These are phyloP conservation scores for Imleria badia DNA, from an alignment of 768 basidiomycete species.

Conservation along the genomic window DNA sequence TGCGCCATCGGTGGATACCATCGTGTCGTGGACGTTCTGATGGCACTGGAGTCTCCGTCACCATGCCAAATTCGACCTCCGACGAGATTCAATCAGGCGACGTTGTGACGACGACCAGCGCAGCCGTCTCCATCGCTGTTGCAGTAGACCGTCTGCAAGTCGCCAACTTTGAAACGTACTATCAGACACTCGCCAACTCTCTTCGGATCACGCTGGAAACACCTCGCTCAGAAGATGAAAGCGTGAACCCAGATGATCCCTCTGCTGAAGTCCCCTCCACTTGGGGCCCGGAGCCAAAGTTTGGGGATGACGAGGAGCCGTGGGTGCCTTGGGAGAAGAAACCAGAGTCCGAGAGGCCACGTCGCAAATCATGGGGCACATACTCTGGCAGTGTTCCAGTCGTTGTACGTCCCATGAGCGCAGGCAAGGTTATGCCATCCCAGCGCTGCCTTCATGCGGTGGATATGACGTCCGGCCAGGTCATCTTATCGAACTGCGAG, in stretches of 20 bases:
- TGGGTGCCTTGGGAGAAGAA: slow-evolving; percentile 22
- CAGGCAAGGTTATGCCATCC: neutral
- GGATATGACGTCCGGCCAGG: slow-evolving; percentile 3
- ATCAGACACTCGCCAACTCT: slow-evolving; percentile 9
- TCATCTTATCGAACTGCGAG: neutral
- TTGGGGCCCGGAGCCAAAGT: neutral
- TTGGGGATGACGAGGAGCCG: slow-evolving; percentile 16
- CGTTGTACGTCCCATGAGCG: slow-evolving; percentile 1
- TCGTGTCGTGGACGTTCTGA: too few relatives aligned
- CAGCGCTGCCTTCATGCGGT: neutral
- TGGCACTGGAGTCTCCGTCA: neutral
- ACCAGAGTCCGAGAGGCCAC: neutral
- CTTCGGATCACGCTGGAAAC: neutral
- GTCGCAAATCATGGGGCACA: neutral
- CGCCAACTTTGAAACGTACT: slow-evolving; percentile 12
- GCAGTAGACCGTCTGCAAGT: slow-evolving; percentile 1
- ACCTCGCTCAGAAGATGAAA: neutral
- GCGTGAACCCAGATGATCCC: slow-evolving; percentile 7
- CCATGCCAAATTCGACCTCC: slow-evolving; percentile 7
- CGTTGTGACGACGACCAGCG: slow-evolving; percentile 9
- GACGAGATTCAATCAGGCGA: slow-evolving; percentile 3
- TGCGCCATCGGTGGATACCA: too few relatives aligned
- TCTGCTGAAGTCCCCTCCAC: neutral
- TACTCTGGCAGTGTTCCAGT: slow-evolving; percentile 1
- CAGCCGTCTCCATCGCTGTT: slow-evolving; percentile 3